Evolutionary conservation across 192 early-diverging fungal genomes (phyloP).

Genomic region (Gonapodya sp.): DNA sequence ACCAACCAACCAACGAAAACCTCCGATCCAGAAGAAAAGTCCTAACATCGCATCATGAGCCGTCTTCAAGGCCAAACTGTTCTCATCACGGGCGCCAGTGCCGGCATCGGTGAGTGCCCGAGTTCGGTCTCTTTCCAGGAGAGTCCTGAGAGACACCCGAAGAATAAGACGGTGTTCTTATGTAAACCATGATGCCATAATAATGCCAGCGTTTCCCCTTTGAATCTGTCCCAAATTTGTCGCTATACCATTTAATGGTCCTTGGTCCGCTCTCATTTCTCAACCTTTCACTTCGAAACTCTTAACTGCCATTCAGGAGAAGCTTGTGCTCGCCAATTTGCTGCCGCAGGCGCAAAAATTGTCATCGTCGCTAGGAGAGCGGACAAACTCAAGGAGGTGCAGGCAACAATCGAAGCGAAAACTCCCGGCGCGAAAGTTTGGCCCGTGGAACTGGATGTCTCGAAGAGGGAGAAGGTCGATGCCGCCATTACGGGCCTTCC

Average conservation of each 20-base stretch:
- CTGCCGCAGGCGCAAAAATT: slow-evolving; percentile 28
- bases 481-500: slow-evolving; percentile 39
- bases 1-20: no score
- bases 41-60: no score
- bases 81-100: slow-evolving; percentile 37
- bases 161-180: no score
- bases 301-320: not conserved
- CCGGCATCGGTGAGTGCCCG: slow-evolving; percentile 35
- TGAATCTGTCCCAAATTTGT: no score
- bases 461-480: slow-evolving; percentile 39
- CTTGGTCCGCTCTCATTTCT: no score
- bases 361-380: slow-evolving; percentile 54
- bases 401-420: slow-evolving; percentile 29
- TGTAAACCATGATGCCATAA: no score
- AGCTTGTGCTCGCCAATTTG: slow-evolving; percentile 27
- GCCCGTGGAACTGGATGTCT: slow-evolving; percentile 62
- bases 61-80: slow-evolving; percentile 33
- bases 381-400: slow-evolving; percentile 51
- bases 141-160: not conserved
- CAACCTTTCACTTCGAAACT: no score
- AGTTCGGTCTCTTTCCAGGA: not conserved
- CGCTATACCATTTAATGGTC: no score
- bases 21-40: no score
- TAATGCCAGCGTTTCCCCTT: no score
- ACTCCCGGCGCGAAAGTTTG: slow-evolving; percentile 47